Percentiles rank a stretch among this genome's conserved stretches.
Evolutionary conservation across 257 asterid species (phyloP).

Genomic region (Scutellaria minor): DNA sequence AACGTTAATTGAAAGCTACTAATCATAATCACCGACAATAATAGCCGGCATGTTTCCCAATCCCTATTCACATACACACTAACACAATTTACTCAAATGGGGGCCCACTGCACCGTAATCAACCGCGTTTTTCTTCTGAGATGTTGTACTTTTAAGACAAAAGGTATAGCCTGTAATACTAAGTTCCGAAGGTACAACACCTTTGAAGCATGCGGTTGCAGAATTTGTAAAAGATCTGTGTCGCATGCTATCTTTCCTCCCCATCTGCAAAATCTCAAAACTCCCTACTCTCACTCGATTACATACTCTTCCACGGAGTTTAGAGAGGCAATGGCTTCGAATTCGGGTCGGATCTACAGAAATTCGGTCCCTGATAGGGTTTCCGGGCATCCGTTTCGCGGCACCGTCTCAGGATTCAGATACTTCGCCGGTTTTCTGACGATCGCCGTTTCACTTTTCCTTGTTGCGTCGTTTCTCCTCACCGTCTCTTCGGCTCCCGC

Average conservation of each 20-base stretch:
- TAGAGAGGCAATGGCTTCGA: constrained; percentile 44
- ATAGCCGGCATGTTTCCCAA: constrained; percentile 13
- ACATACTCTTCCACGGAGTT: constrained; percentile 28
- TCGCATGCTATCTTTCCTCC: constrained; percentile 15
- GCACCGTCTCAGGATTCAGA: constrained; percentile 28
- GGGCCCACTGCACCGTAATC: constrained; percentile 36
- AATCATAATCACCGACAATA: constrained; percentile 27
- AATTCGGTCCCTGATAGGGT: constrained; percentile 42
- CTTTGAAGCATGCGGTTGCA: not conserved
- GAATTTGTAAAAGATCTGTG: not conserved
- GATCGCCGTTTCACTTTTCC: constrained; percentile 47
- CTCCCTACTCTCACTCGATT: constrained; percentile 36
- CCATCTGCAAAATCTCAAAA: constrained; percentile 28
- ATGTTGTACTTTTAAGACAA: constrained; percentile 34
- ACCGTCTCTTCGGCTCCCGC: constrained; percentile 45
- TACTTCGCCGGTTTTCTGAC: constrained; percentile 49
- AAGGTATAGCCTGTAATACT: not conserved
- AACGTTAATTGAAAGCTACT: not conserved
- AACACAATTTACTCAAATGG: not conserved
- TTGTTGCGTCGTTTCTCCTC: constrained; percentile 46
- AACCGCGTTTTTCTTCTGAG: constrained; percentile 2
- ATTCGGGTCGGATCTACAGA: constrained; percentile 39
- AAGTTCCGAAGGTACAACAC: constrained; percentile 37
- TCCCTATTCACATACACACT: not conserved
- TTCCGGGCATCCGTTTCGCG: constrained; percentile 29